Evolutionary conservation across 805 yeast species (phyloP), one percentile per base, ranked within the genome.

Genomic region (Lipomyces spencermartinsiae): DNA sequence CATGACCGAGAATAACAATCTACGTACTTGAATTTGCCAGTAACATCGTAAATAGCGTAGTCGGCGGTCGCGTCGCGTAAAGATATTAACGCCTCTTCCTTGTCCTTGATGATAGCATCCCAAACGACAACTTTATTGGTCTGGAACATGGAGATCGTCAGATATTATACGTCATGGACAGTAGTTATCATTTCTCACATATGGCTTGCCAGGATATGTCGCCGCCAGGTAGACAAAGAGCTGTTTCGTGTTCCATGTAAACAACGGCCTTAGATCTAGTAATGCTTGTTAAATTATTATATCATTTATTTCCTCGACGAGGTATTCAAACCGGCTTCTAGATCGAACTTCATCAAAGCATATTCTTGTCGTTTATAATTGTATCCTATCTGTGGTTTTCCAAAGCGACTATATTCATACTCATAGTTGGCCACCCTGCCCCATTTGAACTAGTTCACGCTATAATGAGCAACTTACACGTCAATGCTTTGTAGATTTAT

Each of bases 161-260:
- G 25, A 1, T 19, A 39, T 61, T 8, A 22, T 33, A 39, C 31
- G 37, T 9, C 29, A 39, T 9, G 10, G 5, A 37, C 22, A 61
- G 25, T 10, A 35, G n/a, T 43, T n/a, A 73, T 67, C 79, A 76
- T 68, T 76, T 49, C 67, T 31, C 70, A 71, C 69, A 54, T 70
- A 67, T 66, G 79, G 73, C 61, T 75, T 75, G 0, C 82, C 83
- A 55, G 83, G 97, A 74, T 93, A 93, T 75, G 92, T 94, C 1
- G 96, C 97, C 2, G 96, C 91, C 70, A 95, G 82, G 75, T 94
- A 95, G 4, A 89, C 91, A 75, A 95, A 94, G n/a, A 94, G 87
- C 79, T 94, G 98, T 77, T 94, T 94, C 12, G 99, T 95, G 80
- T 94, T 95, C 97, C 98, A 94, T 78, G 90, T 93, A 84, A 93